Percentiles rank a stretch among this genome's conserved stretches.
Conservation (phyloP, 306 rosid species). For the Mimosa bimucronata region DNA sequence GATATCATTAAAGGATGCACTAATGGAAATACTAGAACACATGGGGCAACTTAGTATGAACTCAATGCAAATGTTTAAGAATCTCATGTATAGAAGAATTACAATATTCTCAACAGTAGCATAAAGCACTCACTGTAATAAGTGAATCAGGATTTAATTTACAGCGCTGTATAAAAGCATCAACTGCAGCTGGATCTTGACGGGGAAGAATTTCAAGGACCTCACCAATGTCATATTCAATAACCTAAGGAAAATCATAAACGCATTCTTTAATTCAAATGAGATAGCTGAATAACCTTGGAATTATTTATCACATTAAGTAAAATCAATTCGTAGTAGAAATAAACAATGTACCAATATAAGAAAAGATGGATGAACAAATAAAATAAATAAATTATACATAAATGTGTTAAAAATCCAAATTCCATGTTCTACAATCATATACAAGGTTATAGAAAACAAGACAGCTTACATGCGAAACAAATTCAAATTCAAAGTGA, state of each 20-base stretch:
- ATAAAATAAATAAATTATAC: background rate
- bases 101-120: conserved; percentile 25
- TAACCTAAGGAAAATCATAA: conserved; percentile 47
- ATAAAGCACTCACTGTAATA: conserved; percentile 67
- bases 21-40: conserved; percentile 7
- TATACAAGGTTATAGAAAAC: conserved; percentile 28
- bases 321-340: conserved; percentile 18
- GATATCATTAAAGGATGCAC: conserved; percentile 21
- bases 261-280: conserved; percentile 14
- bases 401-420: background rate
- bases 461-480: conserved; percentile 55
- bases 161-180: conserved; percentile 71
- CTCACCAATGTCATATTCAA: conserved; percentile 76
- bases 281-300: conserved; percentile 31
- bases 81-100: conserved; percentile 17
- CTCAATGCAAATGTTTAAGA: conserved; percentile 18
- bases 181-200: conserved; percentile 72
- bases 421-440: background rate
- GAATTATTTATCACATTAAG: conserved; percentile 23
- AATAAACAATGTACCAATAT: background rate
- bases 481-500: conserved; percentile 82
- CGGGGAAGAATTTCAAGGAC: conserved; percentile 81
- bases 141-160: conserved; percentile 79
- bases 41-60: conserved; percentile 24
- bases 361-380: background rate